These are phyloP conservation scores for Herpetomonas muscarum DNA, from an alignment of 208 protist genomes.

Conservation along the genomic window DNA sequence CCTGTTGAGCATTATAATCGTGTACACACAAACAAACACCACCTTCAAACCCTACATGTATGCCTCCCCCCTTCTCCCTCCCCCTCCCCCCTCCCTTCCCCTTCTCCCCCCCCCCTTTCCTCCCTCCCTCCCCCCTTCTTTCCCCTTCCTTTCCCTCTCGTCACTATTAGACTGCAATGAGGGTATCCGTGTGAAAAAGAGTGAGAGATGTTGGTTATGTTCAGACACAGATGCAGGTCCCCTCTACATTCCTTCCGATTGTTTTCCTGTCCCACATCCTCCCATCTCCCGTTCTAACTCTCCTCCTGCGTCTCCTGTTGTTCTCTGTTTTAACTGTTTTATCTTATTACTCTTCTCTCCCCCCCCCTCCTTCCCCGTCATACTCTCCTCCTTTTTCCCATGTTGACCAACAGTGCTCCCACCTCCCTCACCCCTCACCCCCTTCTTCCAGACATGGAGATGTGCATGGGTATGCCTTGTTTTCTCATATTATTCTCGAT, in stretches of 20 bases:
- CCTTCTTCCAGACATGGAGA: too few species aligned
- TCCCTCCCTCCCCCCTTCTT: slow-evolving; percentile 1
- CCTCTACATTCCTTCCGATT: too few species aligned
- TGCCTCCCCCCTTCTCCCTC: slow-evolving; percentile 17
- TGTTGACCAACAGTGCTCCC: not conserved
- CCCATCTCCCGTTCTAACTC: not conserved
- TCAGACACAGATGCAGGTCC: too few species aligned
- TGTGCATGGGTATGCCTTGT: too few species aligned
- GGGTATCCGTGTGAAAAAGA: not conserved
- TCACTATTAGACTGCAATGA: not conserved
- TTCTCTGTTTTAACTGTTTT: not conserved
- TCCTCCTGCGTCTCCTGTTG: not conserved
- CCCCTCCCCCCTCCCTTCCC: not conserved
- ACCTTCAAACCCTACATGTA: not conserved
- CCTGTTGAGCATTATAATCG: too few species aligned
- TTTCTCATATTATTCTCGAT: too few species aligned
- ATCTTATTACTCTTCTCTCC: not conserved
- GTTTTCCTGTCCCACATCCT: not conserved
- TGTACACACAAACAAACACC: too few species aligned
- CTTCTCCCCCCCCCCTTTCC: not conserved
- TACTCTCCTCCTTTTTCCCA: not conserved
- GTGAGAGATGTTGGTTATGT: too few species aligned
- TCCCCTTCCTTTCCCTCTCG: not conserved
- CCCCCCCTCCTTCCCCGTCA: not conserved
- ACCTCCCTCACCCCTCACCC: not conserved